Percentiles rank a stretch among this genome's conserved stretches.
phyloP scores from a whole-genome alignment of 768 basidiomycete genomes.

The Termitomyces sp. region DNA sequence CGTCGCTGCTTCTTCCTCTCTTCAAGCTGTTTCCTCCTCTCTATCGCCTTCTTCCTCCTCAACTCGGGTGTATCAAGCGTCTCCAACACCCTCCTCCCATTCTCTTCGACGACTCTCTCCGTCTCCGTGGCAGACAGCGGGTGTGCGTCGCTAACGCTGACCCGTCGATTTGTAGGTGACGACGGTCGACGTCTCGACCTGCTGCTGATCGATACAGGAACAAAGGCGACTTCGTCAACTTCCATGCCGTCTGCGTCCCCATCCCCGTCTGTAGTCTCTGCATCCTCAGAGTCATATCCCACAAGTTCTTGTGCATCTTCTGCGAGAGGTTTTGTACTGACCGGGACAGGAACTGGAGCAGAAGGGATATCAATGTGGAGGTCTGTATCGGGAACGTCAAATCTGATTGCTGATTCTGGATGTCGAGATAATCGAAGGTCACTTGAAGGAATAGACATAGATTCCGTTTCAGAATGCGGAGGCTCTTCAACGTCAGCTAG shows the following conservation, averaged over 20 bases:
- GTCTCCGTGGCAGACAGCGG: slow-evolving; percentile 11
- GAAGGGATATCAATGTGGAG: background rate
- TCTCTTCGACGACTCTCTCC: slow-evolving; percentile 22
- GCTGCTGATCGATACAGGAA: background rate
- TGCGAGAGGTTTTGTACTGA: background rate
- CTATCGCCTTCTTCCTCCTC: slow-evolving; percentile 49
- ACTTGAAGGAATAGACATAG: background rate
- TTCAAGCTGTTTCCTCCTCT: slow-evolving; percentile 33
- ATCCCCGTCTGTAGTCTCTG: background rate
- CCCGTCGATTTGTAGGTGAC: background rate
- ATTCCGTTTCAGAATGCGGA: background rate
- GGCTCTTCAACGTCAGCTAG: background rate
- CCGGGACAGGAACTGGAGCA: background rate
- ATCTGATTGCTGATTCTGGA: background rate
- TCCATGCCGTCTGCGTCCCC: background rate
- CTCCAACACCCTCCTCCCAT: slow-evolving; percentile 59
- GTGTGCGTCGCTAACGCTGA: background rate
- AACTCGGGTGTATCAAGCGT: slow-evolving; percentile 68
- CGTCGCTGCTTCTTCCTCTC: slow-evolving; percentile 16
- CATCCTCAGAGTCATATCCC: background rate
- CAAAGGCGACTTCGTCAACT: background rate
- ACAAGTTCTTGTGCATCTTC: background rate
- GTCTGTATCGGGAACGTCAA: background rate
- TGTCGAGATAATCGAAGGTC: background rate
- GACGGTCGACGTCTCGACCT: background rate